These are phyloP conservation scores for Colletotrichum sp. DNA, from an alignment of 2,329 filamentous ascomycete genomes.

Conservation along the genomic window DNA sequence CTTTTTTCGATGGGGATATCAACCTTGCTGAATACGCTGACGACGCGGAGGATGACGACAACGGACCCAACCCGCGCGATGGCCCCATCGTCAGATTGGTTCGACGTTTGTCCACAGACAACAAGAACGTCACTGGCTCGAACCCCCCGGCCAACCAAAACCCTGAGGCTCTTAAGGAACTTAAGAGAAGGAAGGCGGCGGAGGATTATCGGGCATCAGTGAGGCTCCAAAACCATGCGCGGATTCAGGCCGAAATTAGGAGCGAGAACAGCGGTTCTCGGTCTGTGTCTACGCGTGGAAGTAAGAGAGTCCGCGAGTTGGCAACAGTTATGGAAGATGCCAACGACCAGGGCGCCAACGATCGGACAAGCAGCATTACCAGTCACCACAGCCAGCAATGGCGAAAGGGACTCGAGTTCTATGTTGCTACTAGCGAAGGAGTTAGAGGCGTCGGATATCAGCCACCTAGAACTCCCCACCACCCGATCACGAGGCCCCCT, in stretches of 20 bases:
- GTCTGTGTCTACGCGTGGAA: slow-evolving; percentile 8
- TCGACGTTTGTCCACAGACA: slow-evolving; percentile 51
- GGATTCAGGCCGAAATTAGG: slow-evolving; percentile 4
- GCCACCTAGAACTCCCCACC: background rate
- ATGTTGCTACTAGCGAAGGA: background rate
- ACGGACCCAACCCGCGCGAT: slow-evolving; percentile 33
- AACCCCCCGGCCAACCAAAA: background rate
- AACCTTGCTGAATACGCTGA: slow-evolving; percentile 5
- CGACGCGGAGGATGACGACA: slow-evolving; percentile 2
- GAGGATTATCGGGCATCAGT: slow-evolving; percentile 1
- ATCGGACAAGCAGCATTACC: background rate
- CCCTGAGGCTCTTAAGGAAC: background rate
- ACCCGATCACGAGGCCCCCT: background rate
- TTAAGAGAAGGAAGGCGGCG: background rate
- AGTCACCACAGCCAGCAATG: background rate
- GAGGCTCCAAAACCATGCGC: background rate
- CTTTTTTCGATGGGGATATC: background rate
- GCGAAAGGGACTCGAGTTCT: slow-evolving; percentile 3
- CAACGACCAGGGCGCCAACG: background rate
- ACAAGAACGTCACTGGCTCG: slow-evolving; percentile 31
- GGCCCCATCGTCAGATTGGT: slow-evolving; percentile 51
- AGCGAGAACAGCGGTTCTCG: slow-evolving; percentile 12
- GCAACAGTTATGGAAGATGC: slow-evolving; percentile 11
- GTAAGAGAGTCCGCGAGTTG: slow-evolving; percentile 6
- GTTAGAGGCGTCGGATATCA: background rate